Conservation (phyloP, 192 early-diverging fungal genomes). For the Podila clonocystis region DNA sequence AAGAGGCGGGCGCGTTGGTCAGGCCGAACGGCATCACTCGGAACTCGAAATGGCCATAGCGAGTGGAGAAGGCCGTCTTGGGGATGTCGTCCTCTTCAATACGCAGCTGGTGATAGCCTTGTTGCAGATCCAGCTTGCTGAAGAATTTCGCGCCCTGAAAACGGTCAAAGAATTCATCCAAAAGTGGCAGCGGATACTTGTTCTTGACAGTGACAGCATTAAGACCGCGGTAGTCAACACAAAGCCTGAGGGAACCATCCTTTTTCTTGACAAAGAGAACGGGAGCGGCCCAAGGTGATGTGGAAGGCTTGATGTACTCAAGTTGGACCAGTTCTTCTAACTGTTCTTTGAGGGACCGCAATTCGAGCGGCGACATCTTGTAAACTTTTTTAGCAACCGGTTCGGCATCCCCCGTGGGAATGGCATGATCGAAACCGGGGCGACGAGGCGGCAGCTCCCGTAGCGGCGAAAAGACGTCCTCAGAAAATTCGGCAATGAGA, state of each 20-base stretch:
- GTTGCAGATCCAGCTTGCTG: slow-evolving; percentile 56
- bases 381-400: too few species aligned
- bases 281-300: slow-evolving; percentile 47
- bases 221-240: slow-evolving; percentile 61
- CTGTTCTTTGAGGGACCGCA: too few species aligned
- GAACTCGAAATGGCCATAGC: slow-evolving; percentile 31
- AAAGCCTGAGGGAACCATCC: slow-evolving; percentile 54
- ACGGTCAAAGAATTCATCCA: slow-evolving; percentile 54
- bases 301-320: slow-evolving; percentile 35
- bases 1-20: slow-evolving; percentile 7
- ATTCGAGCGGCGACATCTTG: too few species aligned
- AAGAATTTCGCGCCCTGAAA: slow-evolving; percentile 45
- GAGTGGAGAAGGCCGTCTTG: not conserved
- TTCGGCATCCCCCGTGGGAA: too few species aligned
- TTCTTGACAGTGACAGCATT: slow-evolving; percentile 58
- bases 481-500: too few species aligned
- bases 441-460: too few species aligned
- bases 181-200: slow-evolving; percentile 58
- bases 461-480: too few species aligned
- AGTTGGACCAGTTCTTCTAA: too few species aligned
- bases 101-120: slow-evolving; percentile 51
- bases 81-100: slow-evolving; percentile 3
- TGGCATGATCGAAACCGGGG: too few species aligned
- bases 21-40: slow-evolving; percentile 39
- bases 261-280: slow-evolving; percentile 61